Evolutionary conservation across 441 rosid genomes (phyloP), one percentile per base, ranked within the genome.

Genomic region (Adansonia gregorii): DNA sequence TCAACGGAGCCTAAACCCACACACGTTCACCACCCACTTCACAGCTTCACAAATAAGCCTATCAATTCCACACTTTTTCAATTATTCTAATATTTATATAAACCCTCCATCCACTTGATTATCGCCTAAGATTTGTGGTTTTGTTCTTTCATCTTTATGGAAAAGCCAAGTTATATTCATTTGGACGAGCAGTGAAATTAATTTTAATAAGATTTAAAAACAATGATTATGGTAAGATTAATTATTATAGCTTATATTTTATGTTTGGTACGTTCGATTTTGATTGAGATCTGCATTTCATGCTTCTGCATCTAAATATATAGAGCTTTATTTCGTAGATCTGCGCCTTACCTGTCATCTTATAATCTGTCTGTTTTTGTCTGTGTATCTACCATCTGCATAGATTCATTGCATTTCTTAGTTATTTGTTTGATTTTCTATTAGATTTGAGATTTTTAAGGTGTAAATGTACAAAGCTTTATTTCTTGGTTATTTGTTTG

Each of bases 361-460:
- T 15, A 14, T 6, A 0, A 22, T 51, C 8, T 17, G 0, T 54
- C 3, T 24, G 19, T 39, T 15, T n/a, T 39, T 15, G 1, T 2
- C 6, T 4, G 3, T 51, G 3, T 70, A 19, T 31, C 6, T 8
- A 2, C 3, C 49, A 67, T 54, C 8, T 43, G 22, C 17, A 3
- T 75, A 19, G 80, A 76, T 83, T 75, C 56, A 41, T 0, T 48
- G n/a, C n/a, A 2, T 24, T 35, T 24, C 8, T 15, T 27, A 10
- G 70, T 5, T 14, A 17, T 51, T 54, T 22, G 64, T 12, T 55
- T 22, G 10, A 1, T 1, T 59, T 43, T 71, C n/a, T 0, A 1
- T 19, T 35, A 41, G 77, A 80, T 86, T 55, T 80, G 69, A 15
- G 6, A 0, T 31, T 80, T 79, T 8, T 79, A 15, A 45, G 22